Base-by-base conservation (phyloP, 179 eudicot species). In the Beta macrorhiza region DNA sequence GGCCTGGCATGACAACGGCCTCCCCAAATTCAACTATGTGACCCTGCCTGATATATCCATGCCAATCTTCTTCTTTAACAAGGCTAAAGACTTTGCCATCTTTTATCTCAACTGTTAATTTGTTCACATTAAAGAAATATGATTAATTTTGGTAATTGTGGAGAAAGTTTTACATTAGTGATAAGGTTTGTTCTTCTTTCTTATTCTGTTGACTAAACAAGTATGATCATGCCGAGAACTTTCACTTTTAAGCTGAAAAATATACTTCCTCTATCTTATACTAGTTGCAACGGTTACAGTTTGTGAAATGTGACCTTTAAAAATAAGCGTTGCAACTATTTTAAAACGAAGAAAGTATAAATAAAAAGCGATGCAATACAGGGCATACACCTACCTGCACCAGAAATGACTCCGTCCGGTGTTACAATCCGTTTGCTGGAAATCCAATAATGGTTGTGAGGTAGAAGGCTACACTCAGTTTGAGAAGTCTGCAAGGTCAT, bases 1-100 rank as follows among this genome's bases (percentile, higher is more conserved):
- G 88, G 85, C 99, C 99, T 67, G 99, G 99, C 98, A 96, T 96
- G 85, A 96, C 87, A 85, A 96, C 98, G 61, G 99, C 92, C 78
- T 92, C 91, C 78, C 96, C 97, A 87, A 90, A 96, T 81, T 96
- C 92, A 77, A 96, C 71, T 74, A 92, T 82, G 45, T 82, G 85
- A 76, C 77, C 88, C 7, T 64, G 85, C 84, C 74, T 76, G 55
- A 65, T 71, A 76, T 81, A 87, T 42, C 88, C 92, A 78, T 77
- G 88, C 98, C 92, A 89, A 22, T 91, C 90, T 74, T 88, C 89
- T 82, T 88, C 97, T 72, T 81, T 87, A 80, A 90, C 87, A 74
- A 96, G 81, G 52, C 93, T 87, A 67, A 86, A 16, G 69, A 96
- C 90, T 81, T 83, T 92, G 78, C 93, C 98, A 67, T 89, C 96